Base-by-base conservation (phyloP, 192 early-diverging fungal species). In the Podila horticola region DNA sequence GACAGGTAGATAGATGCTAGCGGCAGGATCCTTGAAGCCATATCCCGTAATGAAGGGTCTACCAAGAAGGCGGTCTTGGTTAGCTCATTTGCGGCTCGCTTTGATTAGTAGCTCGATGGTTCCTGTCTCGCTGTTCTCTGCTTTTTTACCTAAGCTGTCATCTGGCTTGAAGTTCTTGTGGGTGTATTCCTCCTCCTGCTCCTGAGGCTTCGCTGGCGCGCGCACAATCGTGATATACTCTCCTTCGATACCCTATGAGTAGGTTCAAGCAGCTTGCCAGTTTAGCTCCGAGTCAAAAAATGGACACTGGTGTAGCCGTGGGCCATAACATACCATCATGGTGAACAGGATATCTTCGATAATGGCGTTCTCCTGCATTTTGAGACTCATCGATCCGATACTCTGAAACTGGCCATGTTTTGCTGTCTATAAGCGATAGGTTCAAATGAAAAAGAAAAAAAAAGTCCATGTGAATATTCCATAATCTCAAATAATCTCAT, bases 331-430 rank as follows among this genome's bases (percentile, higher is more conserved):
- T 84, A 94, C 94, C 89, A 95, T 90, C 79, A 97, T 84, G 19
- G 95, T 91, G 71, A 92, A 97, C 60, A 99, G 82, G 0, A 97
- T 74, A 79, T 99, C 97, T 64, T 99, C 94, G 28, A 99, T 92
- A 29, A 97, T 87, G 11, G 89, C 86, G 74, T 89, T 89, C 82
- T 97, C 95, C 77, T 97, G 96, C 60, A 90, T 76, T 26, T 87
- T 85, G 0, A 82, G 31, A 31, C 84, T 84, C 66, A 91, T 82
- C 0, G 72, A 38, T 33, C 84, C 89, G 49, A 69, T 66, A 34
- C 58, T 85, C 51, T 33, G 63, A 26, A 57, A 38, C 49, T 62
- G 62, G 29, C 63, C 55, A 3, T 65, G 67, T 45, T 61, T 64
- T 4, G 59, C 48, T 24, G 31, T 26, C 64, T 68, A 57, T 50